These are phyloP conservation scores for Speleostelium caveatum DNA, from an alignment of 78 protist species.

Conservation along the genomic window DNA sequence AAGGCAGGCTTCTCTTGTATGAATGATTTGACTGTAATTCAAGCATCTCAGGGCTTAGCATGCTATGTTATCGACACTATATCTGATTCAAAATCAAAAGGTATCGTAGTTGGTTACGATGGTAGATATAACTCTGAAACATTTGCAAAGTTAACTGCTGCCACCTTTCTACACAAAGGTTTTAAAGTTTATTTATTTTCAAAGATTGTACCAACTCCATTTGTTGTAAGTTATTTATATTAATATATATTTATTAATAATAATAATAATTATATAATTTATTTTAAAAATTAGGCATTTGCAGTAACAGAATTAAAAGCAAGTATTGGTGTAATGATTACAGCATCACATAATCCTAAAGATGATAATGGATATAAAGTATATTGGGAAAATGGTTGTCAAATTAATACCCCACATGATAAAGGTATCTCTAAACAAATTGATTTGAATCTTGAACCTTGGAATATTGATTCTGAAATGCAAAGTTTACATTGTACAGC, in stretches of 20 bases:
- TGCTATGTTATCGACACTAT: conserved; percentile 18
- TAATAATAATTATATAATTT: not conserved
- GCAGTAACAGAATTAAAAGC: conserved; percentile 68
- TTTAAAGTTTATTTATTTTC: conserved; percentile 79
- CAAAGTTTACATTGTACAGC: not conserved
- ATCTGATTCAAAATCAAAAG: conserved; percentile 7
- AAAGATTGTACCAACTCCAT: conserved; percentile 90
- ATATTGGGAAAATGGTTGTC: conserved; percentile 97
- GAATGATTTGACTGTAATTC: conserved; percentile 96
- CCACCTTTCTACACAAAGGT: conserved; percentile 79
- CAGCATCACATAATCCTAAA: conserved; percentile 98
- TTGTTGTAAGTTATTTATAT: conserved; percentile 78
- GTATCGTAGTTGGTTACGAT: conserved; percentile 90
- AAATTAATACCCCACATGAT: conserved; percentile 88
- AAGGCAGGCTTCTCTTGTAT: conserved; percentile 94
- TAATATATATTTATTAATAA: not conserved
- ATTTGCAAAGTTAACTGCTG: conserved; percentile 92
- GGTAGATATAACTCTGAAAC: conserved; percentile 88
- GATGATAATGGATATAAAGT: conserved; percentile 99
- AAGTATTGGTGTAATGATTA: conserved; percentile 94
- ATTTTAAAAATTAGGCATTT: conserved; percentile 71
- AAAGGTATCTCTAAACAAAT: conserved; percentile 69
- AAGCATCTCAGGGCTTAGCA: conserved; percentile 89
- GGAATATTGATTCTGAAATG: conserved; percentile 53
- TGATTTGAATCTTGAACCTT: conserved; percentile 76